These are phyloP conservation scores for Rutstroemia sp. DNA, from an alignment of 2,329 filamentous ascomycete species.

Conservation along the genomic window DNA sequence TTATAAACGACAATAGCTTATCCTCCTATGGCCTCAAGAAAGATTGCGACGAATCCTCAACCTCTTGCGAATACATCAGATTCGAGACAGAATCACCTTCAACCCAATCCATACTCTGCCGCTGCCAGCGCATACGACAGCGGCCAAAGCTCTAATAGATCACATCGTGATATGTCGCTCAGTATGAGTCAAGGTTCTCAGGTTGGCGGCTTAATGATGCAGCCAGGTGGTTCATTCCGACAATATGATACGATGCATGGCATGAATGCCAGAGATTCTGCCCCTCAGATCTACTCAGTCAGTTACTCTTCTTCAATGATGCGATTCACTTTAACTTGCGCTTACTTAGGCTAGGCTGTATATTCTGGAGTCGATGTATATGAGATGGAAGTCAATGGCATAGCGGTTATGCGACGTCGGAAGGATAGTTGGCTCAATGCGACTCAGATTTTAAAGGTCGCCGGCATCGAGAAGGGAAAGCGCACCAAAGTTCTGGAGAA, in stretches of 20 bases:
- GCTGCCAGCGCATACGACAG: slow-evolving; percentile 19
- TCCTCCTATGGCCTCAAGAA: slow-evolving; percentile 20
- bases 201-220: slow-evolving; percentile 28
- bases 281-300: slow-evolving; percentile 57
- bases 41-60: slow-evolving; percentile 20
- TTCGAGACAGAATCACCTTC: slow-evolving; percentile 25
- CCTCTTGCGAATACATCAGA: slow-evolving; percentile 24
- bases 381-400: slow-evolving; percentile 92
- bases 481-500: slow-evolving; percentile 97
- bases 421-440: slow-evolving; percentile 96
- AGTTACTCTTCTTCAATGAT: slow-evolving; percentile 20
- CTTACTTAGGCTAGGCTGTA: slow-evolving; percentile 52
- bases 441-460: slow-evolving; percentile 96
- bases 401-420: slow-evolving; percentile 93
- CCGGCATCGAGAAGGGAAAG: slow-evolving; percentile 94
- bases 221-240: slow-evolving; percentile 25
- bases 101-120: slow-evolving; percentile 17
- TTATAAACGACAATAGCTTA: not conserved
- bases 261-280: slow-evolving; percentile 19
- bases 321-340: slow-evolving; percentile 11
- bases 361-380: slow-evolving; percentile 96
- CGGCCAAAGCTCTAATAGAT: slow-evolving; percentile 15
- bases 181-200: slow-evolving; percentile 30
- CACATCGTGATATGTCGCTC: slow-evolving; percentile 27
- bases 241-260: slow-evolving; percentile 25